Percentiles rank a stretch among this genome's conserved stretches.
Evolutionary conservation across 2,329 filamentous ascomycete species (phyloP).

Genomic region (Daldinia sp.): DNA sequence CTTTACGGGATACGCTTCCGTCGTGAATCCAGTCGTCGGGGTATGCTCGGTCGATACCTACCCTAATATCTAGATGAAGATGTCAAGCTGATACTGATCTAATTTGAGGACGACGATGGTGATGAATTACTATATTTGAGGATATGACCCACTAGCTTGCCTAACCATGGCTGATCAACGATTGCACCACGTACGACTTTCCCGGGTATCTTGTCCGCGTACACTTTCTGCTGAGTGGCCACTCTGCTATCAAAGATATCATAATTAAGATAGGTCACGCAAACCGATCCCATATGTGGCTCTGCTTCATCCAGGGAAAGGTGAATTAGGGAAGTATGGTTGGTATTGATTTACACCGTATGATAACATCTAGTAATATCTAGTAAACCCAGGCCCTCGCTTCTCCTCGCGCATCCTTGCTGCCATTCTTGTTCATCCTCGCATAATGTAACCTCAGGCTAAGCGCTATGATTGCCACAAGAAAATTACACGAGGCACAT

Average conservation of each 20-base stretch:
- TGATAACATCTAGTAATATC: neutral
- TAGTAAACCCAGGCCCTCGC: conserved; percentile 40
- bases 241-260: neutral
- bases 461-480: conserved; percentile 37
- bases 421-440: conserved; percentile 38
- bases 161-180: neutral
- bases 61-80: no score
- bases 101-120: no score
- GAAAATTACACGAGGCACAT: conserved; percentile 51
- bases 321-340: neutral
- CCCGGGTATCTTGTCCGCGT: neutral
- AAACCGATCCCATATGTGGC: neutral
- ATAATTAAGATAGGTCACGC: neutral
- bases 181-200: neutral
- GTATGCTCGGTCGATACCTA: no score
- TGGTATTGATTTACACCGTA: neutral
- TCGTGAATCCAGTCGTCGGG: no score
- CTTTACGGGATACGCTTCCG: no score
- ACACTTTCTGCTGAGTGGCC: neutral
- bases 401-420: conserved; percentile 35
- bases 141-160: neutral
- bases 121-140: no score
- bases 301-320: neutral
- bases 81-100: no score
- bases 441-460: conserved; percentile 37